phyloP scores from a whole-genome alignment of 75 land plant genomes.

The Picea sitchensis region DNA sequence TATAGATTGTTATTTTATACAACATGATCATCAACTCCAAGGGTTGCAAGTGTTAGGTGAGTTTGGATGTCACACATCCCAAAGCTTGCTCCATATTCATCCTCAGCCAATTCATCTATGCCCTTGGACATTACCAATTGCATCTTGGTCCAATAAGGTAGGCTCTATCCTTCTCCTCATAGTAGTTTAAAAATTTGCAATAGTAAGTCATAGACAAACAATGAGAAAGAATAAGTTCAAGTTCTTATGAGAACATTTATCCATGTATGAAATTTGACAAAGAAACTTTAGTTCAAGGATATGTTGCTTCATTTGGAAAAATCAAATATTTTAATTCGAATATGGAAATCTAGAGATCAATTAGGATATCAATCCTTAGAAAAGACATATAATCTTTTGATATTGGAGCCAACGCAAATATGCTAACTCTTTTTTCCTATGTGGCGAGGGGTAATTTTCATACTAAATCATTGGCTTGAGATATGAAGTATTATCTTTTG shows the following conservation, averaged over 20 bases:
- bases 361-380: neutral
- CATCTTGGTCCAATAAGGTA: conserved; percentile 16
- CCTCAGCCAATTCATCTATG: conserved; percentile 27
- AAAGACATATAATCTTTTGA: neutral
- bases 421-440: too few relatives aligned
- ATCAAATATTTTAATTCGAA: too few relatives aligned
- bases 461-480: too few relatives aligned
- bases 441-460: neutral
- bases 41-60: conserved; percentile 61
- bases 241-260: neutral
- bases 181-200: conserved; percentile 64
- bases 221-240: neutral
- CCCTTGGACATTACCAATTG: conserved; percentile 12
- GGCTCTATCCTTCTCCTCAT: conserved; percentile 40
- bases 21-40: conserved; percentile 63
- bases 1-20: conserved; percentile 31
- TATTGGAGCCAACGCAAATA: neutral
- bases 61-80: conserved; percentile 30
- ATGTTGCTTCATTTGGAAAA: too few relatives aligned
- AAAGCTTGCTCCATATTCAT: conserved; percentile 21
- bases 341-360: neutral
- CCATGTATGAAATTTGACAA: neutral
- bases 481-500: too few relatives aligned
- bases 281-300: neutral
- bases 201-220: neutral